These are phyloP conservation scores for Penicillium malachiteum DNA, from an alignment of 495 filamentous ascomycete species.

Conservation along the genomic window DNA sequence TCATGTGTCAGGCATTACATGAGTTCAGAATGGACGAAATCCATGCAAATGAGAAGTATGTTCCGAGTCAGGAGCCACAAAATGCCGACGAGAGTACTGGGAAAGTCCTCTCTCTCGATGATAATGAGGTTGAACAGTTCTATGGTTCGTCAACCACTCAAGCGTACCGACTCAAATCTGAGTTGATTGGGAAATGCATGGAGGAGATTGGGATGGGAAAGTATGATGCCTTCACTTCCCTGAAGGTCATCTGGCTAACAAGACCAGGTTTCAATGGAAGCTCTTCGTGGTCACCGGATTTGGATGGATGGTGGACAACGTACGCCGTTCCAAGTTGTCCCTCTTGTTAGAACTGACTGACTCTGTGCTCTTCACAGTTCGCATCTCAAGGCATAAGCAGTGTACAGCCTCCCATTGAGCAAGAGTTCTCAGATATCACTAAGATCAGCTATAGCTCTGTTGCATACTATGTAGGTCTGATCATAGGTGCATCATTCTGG, in stretches of 20 bases:
- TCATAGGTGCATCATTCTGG: slow-evolving; percentile 38
- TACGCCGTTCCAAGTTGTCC: slow-evolving; percentile 3
- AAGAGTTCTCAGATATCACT: slow-evolving; percentile 27
- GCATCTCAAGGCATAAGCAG: slow-evolving; percentile 32
- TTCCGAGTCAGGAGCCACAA: neutral
- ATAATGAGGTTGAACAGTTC: slow-evolving; percentile 26
- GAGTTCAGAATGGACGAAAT: slow-evolving; percentile 22
- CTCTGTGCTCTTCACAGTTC: slow-evolving; percentile 16
- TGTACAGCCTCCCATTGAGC: slow-evolving; percentile 30
- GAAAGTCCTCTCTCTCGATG: slow-evolving; percentile 23
- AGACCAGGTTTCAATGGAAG: slow-evolving; percentile 33
- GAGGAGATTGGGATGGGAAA: slow-evolving; percentile 37
- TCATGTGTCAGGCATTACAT: neutral
- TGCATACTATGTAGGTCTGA: slow-evolving; percentile 35
- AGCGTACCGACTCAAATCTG: slow-evolving; percentile 36
- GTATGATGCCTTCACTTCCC: slow-evolving; percentile 6
- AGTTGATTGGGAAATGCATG: slow-evolving; percentile 30
- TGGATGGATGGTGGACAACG: slow-evolving; percentile 38
- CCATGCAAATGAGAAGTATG: slow-evolving; percentile 6
- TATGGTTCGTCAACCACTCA: slow-evolving; percentile 34
- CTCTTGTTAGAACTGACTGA: neutral
- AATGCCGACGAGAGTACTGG: slow-evolving; percentile 10
- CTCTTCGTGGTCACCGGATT: slow-evolving; percentile 35
- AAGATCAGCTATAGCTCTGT: slow-evolving; percentile 38
- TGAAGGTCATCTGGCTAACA: neutral